A percentile compares a stretch with the other conserved stretches of the same genome.
phyloP scores from a whole-genome alignment of 2,329 filamentous ascomycete genomes.

The Cytospora chrysosperma region DNA sequence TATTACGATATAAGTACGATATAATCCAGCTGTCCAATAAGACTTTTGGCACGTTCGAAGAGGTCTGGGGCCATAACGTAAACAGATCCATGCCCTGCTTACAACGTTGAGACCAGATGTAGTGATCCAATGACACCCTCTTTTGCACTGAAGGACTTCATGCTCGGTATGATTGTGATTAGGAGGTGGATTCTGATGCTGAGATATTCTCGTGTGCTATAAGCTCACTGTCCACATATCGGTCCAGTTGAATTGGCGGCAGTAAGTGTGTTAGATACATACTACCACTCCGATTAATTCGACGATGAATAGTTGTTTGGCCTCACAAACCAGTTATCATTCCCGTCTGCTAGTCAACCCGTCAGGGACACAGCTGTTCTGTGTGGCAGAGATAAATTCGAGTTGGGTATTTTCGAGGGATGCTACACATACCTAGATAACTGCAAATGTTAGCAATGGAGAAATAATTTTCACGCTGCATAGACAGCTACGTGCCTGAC shows the following conservation, averaged over 20 bases:
- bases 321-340: not conserved
- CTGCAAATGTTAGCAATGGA: too few species aligned
- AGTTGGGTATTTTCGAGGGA: too few species aligned
- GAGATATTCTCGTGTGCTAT: not conserved
- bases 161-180: not conserved
- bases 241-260: slow-evolving; percentile 32
- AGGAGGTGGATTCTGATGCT: not conserved
- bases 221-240: slow-evolving; percentile 32
- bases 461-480: too few species aligned
- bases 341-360: not conserved
- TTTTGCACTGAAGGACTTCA: not conserved
- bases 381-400: too few species aligned
- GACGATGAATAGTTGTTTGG: slow-evolving; percentile 23
- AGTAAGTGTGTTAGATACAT: slow-evolving; percentile 32
- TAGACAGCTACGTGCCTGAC: too few species aligned
- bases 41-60: slow-evolving; percentile 41
- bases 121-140: not conserved
- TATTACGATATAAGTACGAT: slow-evolving; percentile 37
- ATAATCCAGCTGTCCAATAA: slow-evolving; percentile 34
- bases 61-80: slow-evolving; percentile 46
- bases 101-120: slow-evolving; percentile 32
- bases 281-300: slow-evolving; percentile 30
- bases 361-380: too few species aligned
- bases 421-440: too few species aligned
- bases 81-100: slow-evolving; percentile 41